Evolutionary conservation across 2,329 filamentous ascomycete species (phyloP), one percentile per base, ranked within the genome.

Genomic region (Trichoderma cornu-damae): DNA sequence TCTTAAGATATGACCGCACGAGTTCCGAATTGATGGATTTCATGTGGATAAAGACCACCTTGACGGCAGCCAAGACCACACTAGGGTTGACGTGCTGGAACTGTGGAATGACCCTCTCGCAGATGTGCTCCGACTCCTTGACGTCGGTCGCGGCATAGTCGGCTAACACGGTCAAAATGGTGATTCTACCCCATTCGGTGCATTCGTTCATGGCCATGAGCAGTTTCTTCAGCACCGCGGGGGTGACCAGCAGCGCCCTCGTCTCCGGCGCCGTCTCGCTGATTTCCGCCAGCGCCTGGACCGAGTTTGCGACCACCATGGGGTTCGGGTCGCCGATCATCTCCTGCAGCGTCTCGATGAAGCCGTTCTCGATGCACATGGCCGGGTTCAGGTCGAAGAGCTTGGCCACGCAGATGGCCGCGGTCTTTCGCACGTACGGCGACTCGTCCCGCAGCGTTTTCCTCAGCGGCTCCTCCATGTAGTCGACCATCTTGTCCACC

Each of bases 401-500:
- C 75, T 99, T 99, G 53, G 94, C 94, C 43, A 99, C 94, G 70
- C 94, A 97, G 63, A 99, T 94, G 38, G 93, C 94, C 42, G 94
- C 94, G 2, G 94, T 99, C 77, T 99, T 99, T 66, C 94, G 89
- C 60, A 99, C 94, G 72, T 99, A 99, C 0, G 94, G 94, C 48
- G 93, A 97, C 74, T 99, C 94, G 75, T 99, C 94, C 72, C 91
- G 86, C 64, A 99, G 78, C 11, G 94, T 99, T 77, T 99, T 99
- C 66, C 94, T 84, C 61, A 99, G 75, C 12, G 94, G 94, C 69
- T 99, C 94, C 73, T 97, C 94, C 93, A 99, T 97, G 73, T 99
- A 99, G 71, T 99, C 94, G 63, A 97, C 90, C 90, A 99, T 99
- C 75, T 99, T 99, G 66, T 97, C 94, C 57, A 99, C 94, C 57